Percentiles rank a stretch among this genome's conserved stretches.
Conservation (phyloP, 306 rosid genomes). For the Neltuma alba region DNA sequence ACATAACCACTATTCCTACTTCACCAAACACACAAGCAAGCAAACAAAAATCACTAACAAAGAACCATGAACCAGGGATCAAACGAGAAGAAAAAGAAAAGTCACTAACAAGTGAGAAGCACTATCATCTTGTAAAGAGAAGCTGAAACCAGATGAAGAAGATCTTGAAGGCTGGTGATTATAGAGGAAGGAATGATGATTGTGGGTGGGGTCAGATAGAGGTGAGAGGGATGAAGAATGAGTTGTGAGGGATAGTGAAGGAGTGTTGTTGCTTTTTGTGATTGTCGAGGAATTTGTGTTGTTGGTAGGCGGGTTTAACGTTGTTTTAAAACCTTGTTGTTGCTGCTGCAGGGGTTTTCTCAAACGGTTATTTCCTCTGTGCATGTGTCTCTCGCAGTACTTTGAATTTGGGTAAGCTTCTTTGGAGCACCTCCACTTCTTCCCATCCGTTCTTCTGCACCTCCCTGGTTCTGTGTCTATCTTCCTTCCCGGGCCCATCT, state of each 20-base stretch:
- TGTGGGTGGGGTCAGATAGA: constrained; percentile 44
- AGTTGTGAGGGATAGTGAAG: constrained; percentile 50
- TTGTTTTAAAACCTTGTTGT: constrained; percentile 56
- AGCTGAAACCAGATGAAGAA: constrained; percentile 38
- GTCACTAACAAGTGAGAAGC: constrained; percentile 37
- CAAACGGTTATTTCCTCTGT: constrained; percentile 99
- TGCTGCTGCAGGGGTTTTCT: constrained; percentile 98
- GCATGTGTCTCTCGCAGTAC: constrained; percentile 99
- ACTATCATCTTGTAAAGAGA: constrained; percentile 61
- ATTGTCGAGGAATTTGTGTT: constrained; percentile 41
- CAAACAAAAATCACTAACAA: background rate
- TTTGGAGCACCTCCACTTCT: constrained; percentile 97
- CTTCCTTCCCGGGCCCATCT: constrained; percentile 88
- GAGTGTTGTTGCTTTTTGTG: constrained; percentile 36
- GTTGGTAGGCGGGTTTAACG: constrained; percentile 34
- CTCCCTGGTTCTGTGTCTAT: constrained; percentile 99
- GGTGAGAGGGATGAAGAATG: constrained; percentile 36
- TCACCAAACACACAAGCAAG: background rate
- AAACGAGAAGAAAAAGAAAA: background rate
- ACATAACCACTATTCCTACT: constrained; percentile 49
- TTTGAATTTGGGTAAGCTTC: constrained; percentile 94
- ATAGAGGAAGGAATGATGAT: constrained; percentile 48
- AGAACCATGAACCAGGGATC: background rate
- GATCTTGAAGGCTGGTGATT: constrained; percentile 49
- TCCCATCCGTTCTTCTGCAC: constrained; percentile 97